Percentiles rank a stretch among this genome's conserved stretches.
Evolutionary conservation across 176 grass and related monocot genomes (phyloP).

Genomic region (Oryza glaberrima): DNA sequence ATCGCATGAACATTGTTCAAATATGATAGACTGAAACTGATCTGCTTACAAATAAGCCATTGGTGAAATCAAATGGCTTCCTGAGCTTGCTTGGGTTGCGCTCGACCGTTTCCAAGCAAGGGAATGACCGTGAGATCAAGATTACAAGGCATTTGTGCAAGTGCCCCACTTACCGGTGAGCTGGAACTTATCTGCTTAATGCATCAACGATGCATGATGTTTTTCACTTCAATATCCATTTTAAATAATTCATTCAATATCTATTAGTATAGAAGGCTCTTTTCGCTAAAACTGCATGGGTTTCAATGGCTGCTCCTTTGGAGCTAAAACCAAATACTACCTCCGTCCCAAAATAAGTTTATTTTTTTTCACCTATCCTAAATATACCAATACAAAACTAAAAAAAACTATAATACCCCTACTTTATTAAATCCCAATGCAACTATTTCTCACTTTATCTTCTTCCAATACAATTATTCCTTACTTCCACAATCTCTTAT

Average conservation of each 20-base stretch:
- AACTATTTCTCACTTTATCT: no score
- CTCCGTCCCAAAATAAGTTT: no score
- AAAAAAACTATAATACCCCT: no score
- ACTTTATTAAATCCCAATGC: no score
- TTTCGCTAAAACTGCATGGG: conserved; percentile 1
- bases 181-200: conserved; percentile 12
- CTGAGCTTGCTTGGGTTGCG: conserved; percentile 45
- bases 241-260: not conserved
- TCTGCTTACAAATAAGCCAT: conserved; percentile 3
- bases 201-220: not conserved
- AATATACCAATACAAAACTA: no score
- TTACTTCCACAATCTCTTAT: no score
- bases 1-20: conserved; percentile 30
- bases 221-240: not conserved
- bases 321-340: not conserved
- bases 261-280: not conserved
- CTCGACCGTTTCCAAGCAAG: conserved; percentile 45
- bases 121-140: conserved; percentile 47
- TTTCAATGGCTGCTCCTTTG: conserved; percentile 2
- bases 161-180: conserved; percentile 67
- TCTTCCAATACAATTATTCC: no score
- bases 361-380: no score
- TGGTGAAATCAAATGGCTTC: conserved; percentile 47
- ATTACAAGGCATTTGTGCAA: conserved; percentile 68
- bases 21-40: conserved; percentile 51